phyloP scores from a whole-genome alignment of 2,329 filamentous ascomycete species.

The Cercospora sp. region DNA sequence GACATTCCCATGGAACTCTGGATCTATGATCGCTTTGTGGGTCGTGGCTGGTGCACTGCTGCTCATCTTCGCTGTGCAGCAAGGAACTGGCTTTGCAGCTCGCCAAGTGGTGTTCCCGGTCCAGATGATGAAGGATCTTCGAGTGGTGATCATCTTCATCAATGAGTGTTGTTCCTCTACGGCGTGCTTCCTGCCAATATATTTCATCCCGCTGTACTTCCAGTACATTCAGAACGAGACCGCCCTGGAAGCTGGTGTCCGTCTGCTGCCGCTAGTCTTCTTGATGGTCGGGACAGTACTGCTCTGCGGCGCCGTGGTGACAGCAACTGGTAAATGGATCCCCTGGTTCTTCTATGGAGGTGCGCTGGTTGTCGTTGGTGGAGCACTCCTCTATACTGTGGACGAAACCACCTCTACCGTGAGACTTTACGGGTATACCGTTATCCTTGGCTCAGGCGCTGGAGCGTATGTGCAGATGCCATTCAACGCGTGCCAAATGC shows the following conservation, averaged over 20 bases:
- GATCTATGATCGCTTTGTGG: conserved; percentile 50
- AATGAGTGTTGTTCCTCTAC: conserved; percentile 36
- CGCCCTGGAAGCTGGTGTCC: conserved; percentile 44
- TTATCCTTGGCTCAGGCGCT: conserved; percentile 18
- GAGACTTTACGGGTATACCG: conserved; percentile 19
- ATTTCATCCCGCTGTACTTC: conserved; percentile 57
- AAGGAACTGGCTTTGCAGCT: conserved; percentile 33
- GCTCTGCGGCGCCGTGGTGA: conserved; percentile 3
- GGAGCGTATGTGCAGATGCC: conserved; percentile 17
- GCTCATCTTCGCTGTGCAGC: conserved; percentile 50
- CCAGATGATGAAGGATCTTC: conserved; percentile 45
- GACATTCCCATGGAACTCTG: conserved; percentile 51
- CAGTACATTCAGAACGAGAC: conserved; percentile 52
- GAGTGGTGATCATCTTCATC: conserved; percentile 49
- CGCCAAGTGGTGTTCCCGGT: conserved; percentile 43
- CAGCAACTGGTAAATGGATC: background rate
- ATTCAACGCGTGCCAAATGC: conserved; percentile 8
- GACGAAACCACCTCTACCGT: conserved; percentile 13
- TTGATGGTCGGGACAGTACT: conserved; percentile 12
- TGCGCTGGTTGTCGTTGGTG: conserved; percentile 15
- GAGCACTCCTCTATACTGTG: conserved; percentile 18
- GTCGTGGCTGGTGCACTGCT: conserved; percentile 49
- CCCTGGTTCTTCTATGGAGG: conserved; percentile 20
- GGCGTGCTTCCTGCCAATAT: conserved; percentile 40
- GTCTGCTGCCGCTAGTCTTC: conserved; percentile 41